Evolutionary conservation across 306 rosid genomes (phyloP).

Genomic region (Dryas drummondii): DNA sequence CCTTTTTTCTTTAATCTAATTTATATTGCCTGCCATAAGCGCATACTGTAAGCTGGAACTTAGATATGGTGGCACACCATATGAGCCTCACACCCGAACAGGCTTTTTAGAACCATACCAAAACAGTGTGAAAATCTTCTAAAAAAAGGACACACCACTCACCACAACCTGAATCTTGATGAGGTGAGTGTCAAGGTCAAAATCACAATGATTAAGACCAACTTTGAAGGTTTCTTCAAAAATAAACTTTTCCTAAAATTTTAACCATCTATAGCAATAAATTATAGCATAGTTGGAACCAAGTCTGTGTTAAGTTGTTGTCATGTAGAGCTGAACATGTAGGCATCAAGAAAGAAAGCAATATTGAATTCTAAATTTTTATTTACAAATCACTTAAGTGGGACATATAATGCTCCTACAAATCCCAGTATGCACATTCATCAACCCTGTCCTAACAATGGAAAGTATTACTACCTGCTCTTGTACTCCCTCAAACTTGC

Average conservation of each 20-base stretch:
- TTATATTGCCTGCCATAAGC: background rate
- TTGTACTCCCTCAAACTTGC: slow-evolving; percentile 98
- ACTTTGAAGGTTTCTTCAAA: slow-evolving; percentile 4
- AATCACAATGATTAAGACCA: background rate
- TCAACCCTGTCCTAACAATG: slow-evolving; percentile 16
- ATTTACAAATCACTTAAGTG: slow-evolving; percentile 20
- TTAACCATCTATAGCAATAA: background rate
- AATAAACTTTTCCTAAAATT: background rate
- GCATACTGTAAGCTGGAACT: background rate
- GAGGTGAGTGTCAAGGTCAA: slow-evolving; percentile 8
- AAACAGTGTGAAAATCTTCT: background rate
- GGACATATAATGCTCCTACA: slow-evolving; percentile 13
- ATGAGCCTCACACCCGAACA: slow-evolving; percentile 5
- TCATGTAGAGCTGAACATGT: background rate
- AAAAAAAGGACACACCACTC: background rate
- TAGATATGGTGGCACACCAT: background rate
- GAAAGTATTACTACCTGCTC: slow-evolving; percentile 73
- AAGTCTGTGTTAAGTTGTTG: background rate
- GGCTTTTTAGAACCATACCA: slow-evolving; percentile 3
- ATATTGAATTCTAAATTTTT: background rate
- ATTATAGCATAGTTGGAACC: background rate
- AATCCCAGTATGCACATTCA: slow-evolving; percentile 11
- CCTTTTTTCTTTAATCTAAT: background rate
- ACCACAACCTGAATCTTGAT: slow-evolving; percentile 6
- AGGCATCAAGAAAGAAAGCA: background rate